These are phyloP conservation scores for Hypoxylon sp. DNA, from an alignment of 2,329 filamentous ascomycete genomes.

Conservation along the genomic window DNA sequence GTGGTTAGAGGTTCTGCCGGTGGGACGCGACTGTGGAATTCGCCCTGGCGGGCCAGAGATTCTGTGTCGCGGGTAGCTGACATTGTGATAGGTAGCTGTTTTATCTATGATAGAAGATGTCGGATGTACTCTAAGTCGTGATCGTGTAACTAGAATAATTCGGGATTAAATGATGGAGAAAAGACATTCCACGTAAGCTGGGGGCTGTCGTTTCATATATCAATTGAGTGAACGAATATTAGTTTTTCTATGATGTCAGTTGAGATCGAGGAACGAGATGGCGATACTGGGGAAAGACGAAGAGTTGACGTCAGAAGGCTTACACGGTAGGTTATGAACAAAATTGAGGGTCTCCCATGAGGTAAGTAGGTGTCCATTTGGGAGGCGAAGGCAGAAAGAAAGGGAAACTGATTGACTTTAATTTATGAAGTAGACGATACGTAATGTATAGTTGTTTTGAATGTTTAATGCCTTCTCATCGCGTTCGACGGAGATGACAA, in stretches of 20 bases:
- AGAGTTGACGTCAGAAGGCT: conserved; percentile 38
- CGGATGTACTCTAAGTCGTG: background rate
- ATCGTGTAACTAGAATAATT: background rate
- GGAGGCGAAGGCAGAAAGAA: conserved; percentile 2
- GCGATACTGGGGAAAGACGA: background rate
- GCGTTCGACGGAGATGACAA: conserved; percentile 34
- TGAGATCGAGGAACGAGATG: conserved; percentile 14
- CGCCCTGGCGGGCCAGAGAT: conserved; percentile 67
- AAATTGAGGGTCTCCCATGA: conserved; percentile 15
- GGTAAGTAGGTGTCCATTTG: background rate
- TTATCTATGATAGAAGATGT: background rate
- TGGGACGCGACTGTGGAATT: conserved; percentile 68
- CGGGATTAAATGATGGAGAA: background rate
- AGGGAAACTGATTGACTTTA: conserved; percentile 15
- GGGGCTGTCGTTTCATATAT: conserved; percentile 28
- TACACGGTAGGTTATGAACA: conserved; percentile 13
- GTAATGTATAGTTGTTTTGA: background rate
- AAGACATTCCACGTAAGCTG: background rate
- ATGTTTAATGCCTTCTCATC: background rate
- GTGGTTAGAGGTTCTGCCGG: conserved; percentile 68
- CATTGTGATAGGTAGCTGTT: conserved; percentile 37
- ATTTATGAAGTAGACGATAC: conserved; percentile 19
- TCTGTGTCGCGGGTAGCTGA: conserved; percentile 62
- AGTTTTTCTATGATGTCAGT: conserved; percentile 34
- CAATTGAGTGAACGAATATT: background rate